Conservation (phyloP, 768 basidiomycete genomes). For the Tricholoma sp. region DNA sequence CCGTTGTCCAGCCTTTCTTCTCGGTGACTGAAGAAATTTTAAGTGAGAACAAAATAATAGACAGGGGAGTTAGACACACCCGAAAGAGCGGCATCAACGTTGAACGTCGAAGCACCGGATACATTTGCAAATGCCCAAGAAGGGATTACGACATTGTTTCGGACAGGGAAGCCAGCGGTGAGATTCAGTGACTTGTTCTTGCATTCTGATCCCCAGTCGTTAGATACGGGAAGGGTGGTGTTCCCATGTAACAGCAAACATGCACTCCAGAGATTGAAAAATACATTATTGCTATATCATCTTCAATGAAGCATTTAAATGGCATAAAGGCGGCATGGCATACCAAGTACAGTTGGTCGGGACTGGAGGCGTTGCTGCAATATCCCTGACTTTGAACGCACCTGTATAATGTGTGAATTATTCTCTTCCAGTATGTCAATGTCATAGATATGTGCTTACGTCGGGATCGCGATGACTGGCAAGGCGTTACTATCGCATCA, state of each 20-base stretch:
- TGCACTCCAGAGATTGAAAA: constrained; percentile 24
- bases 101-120: constrained; percentile 3
- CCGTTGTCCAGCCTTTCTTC: neutral
- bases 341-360: constrained; percentile 18
- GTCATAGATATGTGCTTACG: constrained; percentile 1
- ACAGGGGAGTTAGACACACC: constrained; percentile 6
- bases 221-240: constrained; percentile 2
- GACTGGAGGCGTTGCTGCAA: neutral
- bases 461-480: constrained; percentile 1
- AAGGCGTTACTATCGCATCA: constrained; percentile 1
- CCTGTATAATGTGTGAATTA: neutral
- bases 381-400: neutral
- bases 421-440: neutral
- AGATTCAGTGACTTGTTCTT: constrained; percentile 7
- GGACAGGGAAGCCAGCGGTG: constrained; percentile 6
- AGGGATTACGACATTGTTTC: constrained; percentile 1
- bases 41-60: neutral
- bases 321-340: neutral
- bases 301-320: neutral
- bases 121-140: constrained; percentile 5
- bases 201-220: constrained; percentile 9
- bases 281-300: constrained; percentile 25
- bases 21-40: neutral
- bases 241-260: constrained; percentile 12
- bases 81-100: neutral